These are phyloP conservation scores for Lithospermum erythrorhizon DNA, from an alignment of 257 asterid genomes.

Conservation along the genomic window DNA sequence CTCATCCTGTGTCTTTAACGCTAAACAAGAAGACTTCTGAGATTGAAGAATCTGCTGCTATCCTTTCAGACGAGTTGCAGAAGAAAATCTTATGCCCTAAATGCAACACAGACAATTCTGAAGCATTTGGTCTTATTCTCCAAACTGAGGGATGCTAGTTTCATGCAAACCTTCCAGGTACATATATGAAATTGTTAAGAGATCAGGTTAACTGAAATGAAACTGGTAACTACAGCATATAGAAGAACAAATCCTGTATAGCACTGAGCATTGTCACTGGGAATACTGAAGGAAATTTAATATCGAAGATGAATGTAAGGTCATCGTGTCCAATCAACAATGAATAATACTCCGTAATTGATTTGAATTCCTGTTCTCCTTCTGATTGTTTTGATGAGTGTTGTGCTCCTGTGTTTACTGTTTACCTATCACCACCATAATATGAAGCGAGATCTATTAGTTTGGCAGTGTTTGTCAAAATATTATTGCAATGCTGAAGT, in stretches of 20 bases:
- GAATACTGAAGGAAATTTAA: not conserved
- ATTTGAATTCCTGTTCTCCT: not conserved
- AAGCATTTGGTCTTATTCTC: conserved; percentile 35
- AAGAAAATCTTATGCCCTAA: conserved; percentile 48
- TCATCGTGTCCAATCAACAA: not conserved
- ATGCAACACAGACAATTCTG: conserved; percentile 64
- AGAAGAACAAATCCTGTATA: not conserved
- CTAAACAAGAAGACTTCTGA: conserved; percentile 57
- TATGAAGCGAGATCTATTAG: too few relatives aligned
- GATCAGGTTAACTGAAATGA: not conserved
- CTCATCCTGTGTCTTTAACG: conserved; percentile 37
- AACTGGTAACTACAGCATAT: not conserved
- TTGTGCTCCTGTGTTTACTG: too few relatives aligned
- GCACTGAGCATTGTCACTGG: not conserved
- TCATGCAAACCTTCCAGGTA: not conserved
- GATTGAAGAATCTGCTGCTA: conserved; percentile 46
- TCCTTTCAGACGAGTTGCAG: conserved; percentile 65
- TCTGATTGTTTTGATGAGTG: too few relatives aligned
- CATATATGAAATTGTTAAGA: not conserved
- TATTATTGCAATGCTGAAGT: too few relatives aligned
- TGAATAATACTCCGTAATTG: not conserved
- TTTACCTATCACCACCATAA: too few relatives aligned
- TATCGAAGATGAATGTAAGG: not conserved
- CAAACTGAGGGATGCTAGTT: conserved; percentile 23
- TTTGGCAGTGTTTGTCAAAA: too few relatives aligned